phyloP scores from a whole-genome alignment of 2,329 filamentous ascomycete species.

The Pseudopyricularia javanii region DNA sequence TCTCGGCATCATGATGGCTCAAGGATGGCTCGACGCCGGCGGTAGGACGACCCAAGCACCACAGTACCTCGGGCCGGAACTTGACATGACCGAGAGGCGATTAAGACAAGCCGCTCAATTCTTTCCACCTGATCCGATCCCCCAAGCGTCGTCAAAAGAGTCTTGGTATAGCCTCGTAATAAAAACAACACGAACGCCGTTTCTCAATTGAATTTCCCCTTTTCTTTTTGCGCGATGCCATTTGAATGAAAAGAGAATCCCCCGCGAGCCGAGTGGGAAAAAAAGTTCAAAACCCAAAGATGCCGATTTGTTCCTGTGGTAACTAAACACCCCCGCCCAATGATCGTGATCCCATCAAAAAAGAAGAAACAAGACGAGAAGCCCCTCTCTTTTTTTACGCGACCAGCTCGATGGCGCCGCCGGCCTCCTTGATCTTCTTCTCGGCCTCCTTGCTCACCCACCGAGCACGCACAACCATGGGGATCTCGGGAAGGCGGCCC shows the following conservation, averaged over 20 bases:
- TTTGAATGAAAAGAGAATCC: background rate
- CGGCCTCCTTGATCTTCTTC: conserved; percentile 97
- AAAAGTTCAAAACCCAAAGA: background rate
- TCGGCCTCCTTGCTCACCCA: conserved; percentile 95
- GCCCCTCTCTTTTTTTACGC: conserved; percentile 43
- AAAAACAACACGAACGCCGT: conserved; percentile 4
- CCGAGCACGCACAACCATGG: conserved; percentile 85
- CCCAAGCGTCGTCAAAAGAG: background rate
- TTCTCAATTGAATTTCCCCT: background rate
- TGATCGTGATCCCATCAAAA: conserved; percentile 1
- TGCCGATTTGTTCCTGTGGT: background rate
- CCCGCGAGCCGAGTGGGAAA: background rate
- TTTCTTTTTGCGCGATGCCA: conserved; percentile 2
- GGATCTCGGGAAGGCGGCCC: conserved; percentile 86
- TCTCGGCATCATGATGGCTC: background rate
- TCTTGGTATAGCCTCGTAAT: conserved; percentile 1
- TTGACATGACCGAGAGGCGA: background rate
- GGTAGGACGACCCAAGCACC: background rate
- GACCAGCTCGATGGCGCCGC: conserved; percentile 90
- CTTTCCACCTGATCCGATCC: background rate
- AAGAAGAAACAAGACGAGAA: background rate
- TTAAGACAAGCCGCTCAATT: background rate
- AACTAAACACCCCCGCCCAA: background rate
- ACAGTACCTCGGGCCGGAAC: background rate
- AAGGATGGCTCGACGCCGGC: background rate